Percentiles rank a stretch among this genome's conserved stretches.
phyloP scores from a whole-genome alignment of 495 filamentous ascomycete species.

The Neurospora cerealis region DNA sequence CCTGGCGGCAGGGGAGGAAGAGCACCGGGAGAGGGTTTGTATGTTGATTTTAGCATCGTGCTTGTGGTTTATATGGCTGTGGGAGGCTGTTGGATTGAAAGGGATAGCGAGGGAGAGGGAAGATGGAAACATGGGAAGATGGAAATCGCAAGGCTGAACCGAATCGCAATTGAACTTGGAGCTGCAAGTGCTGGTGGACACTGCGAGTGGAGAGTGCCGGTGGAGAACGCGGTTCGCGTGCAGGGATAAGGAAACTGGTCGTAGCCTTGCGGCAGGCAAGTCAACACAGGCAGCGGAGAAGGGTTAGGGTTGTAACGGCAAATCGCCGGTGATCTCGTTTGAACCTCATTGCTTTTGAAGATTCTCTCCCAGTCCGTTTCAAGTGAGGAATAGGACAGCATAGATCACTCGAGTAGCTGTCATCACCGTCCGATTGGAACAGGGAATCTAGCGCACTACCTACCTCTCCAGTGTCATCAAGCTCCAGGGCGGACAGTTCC shows the following conservation, averaged over 20 bases:
- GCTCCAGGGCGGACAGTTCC: not conserved
- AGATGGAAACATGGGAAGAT: not conserved
- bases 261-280: not conserved
- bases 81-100: too few relatives aligned
- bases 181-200: not conserved
- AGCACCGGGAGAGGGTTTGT: conserved; percentile 36
- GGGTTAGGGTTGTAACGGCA: not conserved
- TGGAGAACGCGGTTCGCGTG: not conserved
- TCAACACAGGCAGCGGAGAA: not conserved
- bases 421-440: not conserved
- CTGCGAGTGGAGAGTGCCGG: not conserved
- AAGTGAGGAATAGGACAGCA: not conserved
- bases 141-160: not conserved
- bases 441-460: not conserved
- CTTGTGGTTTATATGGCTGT: not conserved
- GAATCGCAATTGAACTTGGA: not conserved
- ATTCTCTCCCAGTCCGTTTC: not conserved
- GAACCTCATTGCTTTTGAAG: not conserved
- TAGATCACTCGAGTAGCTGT: not conserved
- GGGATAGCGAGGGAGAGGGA: not conserved
- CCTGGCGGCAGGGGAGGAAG: conserved; percentile 58
- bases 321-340: not conserved
- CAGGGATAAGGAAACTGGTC: not conserved
- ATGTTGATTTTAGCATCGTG: conserved; percentile 54
- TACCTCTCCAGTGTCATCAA: not conserved